Evolutionary conservation across 1,139 yeast species (phyloP), one percentile per base, ranked within the genome.

Genomic region (Kurtzmaniella quercitrusa): DNA sequence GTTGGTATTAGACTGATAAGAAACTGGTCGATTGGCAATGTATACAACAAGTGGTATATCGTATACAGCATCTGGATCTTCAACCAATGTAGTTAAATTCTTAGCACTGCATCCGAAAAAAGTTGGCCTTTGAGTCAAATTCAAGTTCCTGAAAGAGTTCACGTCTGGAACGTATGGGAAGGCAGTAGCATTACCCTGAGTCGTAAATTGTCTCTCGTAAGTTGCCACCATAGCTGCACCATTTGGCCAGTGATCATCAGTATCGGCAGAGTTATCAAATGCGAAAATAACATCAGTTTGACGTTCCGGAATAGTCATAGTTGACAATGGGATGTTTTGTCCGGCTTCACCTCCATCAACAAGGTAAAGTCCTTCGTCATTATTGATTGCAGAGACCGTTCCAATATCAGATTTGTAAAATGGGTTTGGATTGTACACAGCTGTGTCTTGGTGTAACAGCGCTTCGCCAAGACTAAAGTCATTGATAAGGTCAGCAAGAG

Each of bases 151-250:
- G 59, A 88, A 87, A 0, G 94, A 76, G 39, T 73, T 66, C 19
- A 59, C 63, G 57, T 80, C 91, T n/a, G 97, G 97, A 42, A 89
- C 95, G 53, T 84, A 81, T 26, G 96, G 96, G 76, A 87, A 87
- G 2, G 81, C 65, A 23, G 85, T 78, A 36, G 78, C 78, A 50
- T 80, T 76, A 18, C 84, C 88, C 57, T 80, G 84, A 3, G 57
- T 28, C 16, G 68, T 63, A 57, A 86, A 85, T 63, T 84, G 91
- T 54, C 96, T 79, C 53, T 78, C 72, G 55, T 81, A 88, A 6
- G 89, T 78, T 16, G 57, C 52, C 36, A 68, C 54, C 45, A 70
- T 45, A 1, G 75, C 56, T 4, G 66, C 52, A 21, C 77, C 77
- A 47, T 66, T 59, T 16, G 76, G 76, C 74, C 74, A 71, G 17